Evolutionary conservation across 768 basidiomycete genomes (phyloP).

Genomic region (Naganishia friedmannii): DNA sequence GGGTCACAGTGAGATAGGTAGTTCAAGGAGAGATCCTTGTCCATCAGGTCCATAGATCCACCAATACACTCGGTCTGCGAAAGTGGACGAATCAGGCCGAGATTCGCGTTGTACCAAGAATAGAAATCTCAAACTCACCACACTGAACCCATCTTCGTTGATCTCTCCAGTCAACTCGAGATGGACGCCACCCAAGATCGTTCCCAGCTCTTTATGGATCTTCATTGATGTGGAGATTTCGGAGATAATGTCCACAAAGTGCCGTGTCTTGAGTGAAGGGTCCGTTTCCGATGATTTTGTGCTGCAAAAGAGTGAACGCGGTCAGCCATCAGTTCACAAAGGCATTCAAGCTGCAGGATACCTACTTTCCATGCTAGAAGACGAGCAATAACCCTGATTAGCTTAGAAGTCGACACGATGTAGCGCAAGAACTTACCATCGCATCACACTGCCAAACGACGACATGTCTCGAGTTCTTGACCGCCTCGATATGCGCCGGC

Average conservation of each 20-base stretch:
- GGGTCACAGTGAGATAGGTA: constrained; percentile 97
- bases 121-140: constrained; percentile 51
- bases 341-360: constrained; percentile 28
- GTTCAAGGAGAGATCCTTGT: constrained; percentile 81
- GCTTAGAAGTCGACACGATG: background rate
- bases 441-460: constrained; percentile 95
- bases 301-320: constrained; percentile 53
- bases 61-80: constrained; percentile 83
- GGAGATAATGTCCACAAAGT: constrained; percentile 77
- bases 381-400: background rate
- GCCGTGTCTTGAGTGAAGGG: constrained; percentile 74
- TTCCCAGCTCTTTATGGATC: constrained; percentile 72
- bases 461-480: constrained; percentile 74
- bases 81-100: background rate
- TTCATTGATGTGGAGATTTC: constrained; percentile 78
- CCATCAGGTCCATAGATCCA: constrained; percentile 88
- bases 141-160: constrained; percentile 83
- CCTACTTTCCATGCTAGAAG: constrained; percentile 78
- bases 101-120: background rate
- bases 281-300: constrained; percentile 73
- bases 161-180: constrained; percentile 91
- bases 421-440: constrained; percentile 57
- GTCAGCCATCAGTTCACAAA: background rate
- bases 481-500: constrained; percentile 73
- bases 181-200: constrained; percentile 74